Conservation (phyloP, 441 rosid species). For the Euphorbia celastroides region DNA sequence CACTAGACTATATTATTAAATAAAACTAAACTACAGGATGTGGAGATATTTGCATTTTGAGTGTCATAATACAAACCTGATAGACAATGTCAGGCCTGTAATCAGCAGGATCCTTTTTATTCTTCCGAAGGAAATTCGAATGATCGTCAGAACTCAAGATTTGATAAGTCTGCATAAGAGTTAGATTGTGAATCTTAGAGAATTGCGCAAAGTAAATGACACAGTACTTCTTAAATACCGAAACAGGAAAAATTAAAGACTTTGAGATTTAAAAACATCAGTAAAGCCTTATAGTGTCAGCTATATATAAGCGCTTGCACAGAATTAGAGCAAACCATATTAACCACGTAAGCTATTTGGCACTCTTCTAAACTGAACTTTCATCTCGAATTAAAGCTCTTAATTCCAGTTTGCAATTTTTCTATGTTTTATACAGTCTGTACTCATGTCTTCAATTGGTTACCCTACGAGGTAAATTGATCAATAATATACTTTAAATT, state of each 20-base stretch:
- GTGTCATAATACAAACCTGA: constrained; percentile 39
- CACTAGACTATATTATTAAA: no score
- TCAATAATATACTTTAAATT: no score
- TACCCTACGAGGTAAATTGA: no score
- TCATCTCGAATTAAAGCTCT: no score
- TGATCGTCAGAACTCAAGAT: constrained; percentile 80
- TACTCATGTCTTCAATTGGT: no score
- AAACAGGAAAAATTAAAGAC: background rate
- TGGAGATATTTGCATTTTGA: background rate
- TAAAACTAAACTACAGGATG: no score
- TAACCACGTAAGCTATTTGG: no score
- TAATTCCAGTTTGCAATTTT: no score
- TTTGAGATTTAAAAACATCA: background rate
- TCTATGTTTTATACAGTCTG: no score
- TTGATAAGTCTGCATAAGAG: constrained; percentile 49
- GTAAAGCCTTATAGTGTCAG: background rate
- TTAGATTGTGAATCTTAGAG: background rate
- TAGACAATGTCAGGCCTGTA: constrained; percentile 76
- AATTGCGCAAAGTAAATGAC: background rate
- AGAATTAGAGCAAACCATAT: background rate
- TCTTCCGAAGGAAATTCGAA: constrained; percentile 60
- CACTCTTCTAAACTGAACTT: no score
- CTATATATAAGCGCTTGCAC: background rate
- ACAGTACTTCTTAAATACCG: background rate
- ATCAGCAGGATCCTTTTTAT: constrained; percentile 63